Conservation (phyloP, 2,329 filamentous ascomycete genomes). For the Coniochaeta ligniaria region DNA sequence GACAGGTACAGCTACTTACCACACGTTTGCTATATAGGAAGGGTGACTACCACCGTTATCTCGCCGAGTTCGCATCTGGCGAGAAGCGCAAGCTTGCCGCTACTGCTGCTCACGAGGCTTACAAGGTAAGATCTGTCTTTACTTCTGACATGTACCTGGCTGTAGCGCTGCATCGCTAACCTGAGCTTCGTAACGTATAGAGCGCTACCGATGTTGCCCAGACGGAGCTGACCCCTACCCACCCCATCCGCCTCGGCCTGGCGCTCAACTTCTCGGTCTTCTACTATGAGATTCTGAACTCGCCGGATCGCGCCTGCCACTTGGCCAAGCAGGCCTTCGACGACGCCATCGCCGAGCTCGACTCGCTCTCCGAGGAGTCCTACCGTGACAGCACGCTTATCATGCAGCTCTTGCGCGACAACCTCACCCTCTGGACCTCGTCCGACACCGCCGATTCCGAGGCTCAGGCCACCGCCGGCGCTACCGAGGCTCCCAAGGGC, state of each 20-base stretch:
- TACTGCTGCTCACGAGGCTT: constrained; percentile 84
- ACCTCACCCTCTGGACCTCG: constrained; percentile 96
- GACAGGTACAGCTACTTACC: neutral
- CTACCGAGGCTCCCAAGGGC: constrained; percentile 51
- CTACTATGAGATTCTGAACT: constrained; percentile 99
- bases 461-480: constrained; percentile 51
- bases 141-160: neutral
- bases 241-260: constrained; percentile 95
- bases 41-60: constrained; percentile 94
- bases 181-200: constrained; percentile 35
- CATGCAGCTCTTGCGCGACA: constrained; percentile 98
- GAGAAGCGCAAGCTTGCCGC: constrained; percentile 89
- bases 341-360: constrained; percentile 96
- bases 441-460: constrained; percentile 80
- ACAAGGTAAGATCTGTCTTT: constrained; percentile 65
- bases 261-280: constrained; percentile 99
- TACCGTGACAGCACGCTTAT: constrained; percentile 99
- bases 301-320: constrained; percentile 93
- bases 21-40: constrained; percentile 54
- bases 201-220: constrained; percentile 97
- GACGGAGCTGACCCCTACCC: constrained; percentile 93
- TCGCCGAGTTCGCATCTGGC: constrained; percentile 86
- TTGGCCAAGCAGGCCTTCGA: constrained; percentile 99
- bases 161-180: neutral
- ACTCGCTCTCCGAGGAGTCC: constrained; percentile 94